Evolutionary conservation across 805 yeast genomes (phyloP), one percentile per base, ranked within the genome.

Genomic region (Debaryomyces maramus): DNA sequence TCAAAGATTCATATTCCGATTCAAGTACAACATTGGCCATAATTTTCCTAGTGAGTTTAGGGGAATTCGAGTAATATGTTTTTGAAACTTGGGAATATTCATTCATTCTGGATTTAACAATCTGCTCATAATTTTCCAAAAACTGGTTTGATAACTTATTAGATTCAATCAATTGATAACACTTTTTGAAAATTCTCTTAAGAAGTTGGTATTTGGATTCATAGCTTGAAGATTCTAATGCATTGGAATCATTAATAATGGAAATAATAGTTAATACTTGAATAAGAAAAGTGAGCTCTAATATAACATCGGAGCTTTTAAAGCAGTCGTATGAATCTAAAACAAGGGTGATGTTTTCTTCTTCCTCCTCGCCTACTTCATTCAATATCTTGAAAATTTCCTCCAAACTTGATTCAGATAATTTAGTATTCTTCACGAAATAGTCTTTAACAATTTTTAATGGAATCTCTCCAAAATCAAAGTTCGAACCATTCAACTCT

Each of bases 381-480:
- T 47, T 43, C 55, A 46, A 59, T 3, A 47, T 53, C 33, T 61
- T 59, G 3, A 77, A 42, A 6, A 74, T 51, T 13, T 54, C 61
- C 1, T 68, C 68, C 10, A 78, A 48, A 5, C 58, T 52, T 4
- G 55, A 61, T 5, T 45, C 22, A 8, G 58, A 45, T n/a, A 54
- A 34, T 7, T 53, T 46, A 3, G 53, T 37, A 6, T 47, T 44
- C 11, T 46, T 45, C 3, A 45, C 39, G 36, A 77, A 70, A 6
- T 67, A 67, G 1, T 60, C 52, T 36, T 63, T 67, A 10, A 82
- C 67, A 3, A 58, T 53, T 0, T 54, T 48, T 18, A 83, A 48
- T 1, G 81, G 70, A 3, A 91, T 51, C 60, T 91, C 98, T 6
- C 83, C 96, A 52, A 86, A 84, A 58, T 91, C 98, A 56, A 70